These are phyloP conservation scores for Talaromyces piceae DNA, from an alignment of 2,329 filamentous ascomycete species.

Conservation along the genomic window DNA sequence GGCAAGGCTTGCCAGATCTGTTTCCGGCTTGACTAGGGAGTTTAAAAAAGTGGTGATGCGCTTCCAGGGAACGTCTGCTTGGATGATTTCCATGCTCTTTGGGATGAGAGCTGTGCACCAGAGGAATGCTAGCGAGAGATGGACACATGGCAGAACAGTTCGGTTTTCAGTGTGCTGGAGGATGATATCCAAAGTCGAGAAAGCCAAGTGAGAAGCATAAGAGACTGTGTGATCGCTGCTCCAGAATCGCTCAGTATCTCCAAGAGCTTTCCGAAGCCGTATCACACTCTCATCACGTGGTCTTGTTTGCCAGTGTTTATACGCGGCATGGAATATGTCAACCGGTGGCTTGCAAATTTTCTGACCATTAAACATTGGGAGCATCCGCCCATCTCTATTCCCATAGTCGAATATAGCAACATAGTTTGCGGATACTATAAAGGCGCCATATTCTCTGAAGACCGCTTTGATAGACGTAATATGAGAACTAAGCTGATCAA, in stretches of 20 bases:
- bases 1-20: conserved; percentile 29
- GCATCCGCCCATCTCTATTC: conserved; percentile 25
- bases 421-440: conserved; percentile 48
- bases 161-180: conserved; percentile 43
- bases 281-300: conserved; percentile 1
- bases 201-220: conserved; percentile 35
- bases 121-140: conserved; percentile 49
- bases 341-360: conserved; percentile 11
- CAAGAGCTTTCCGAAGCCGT: neutral
- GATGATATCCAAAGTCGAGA: conserved; percentile 36
- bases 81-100: conserved; percentile 31
- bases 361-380: conserved; percentile 20
- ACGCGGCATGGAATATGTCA: conserved; percentile 15
- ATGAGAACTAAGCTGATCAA: conserved; percentile 40
- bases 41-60: conserved; percentile 48
- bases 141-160: conserved; percentile 48
- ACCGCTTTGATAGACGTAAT: conserved; percentile 40
- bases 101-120: conserved; percentile 33
- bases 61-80: conserved; percentile 44
- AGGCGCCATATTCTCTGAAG: conserved; percentile 48
- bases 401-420: conserved; percentile 51
- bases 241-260: conserved; percentile 9
- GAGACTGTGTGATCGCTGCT: conserved; percentile 21
- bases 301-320: conserved; percentile 16
- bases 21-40: conserved; percentile 38